Evolutionary conservation across 106 monocot genomes (phyloP).

Genomic region (Acorus calamus): DNA sequence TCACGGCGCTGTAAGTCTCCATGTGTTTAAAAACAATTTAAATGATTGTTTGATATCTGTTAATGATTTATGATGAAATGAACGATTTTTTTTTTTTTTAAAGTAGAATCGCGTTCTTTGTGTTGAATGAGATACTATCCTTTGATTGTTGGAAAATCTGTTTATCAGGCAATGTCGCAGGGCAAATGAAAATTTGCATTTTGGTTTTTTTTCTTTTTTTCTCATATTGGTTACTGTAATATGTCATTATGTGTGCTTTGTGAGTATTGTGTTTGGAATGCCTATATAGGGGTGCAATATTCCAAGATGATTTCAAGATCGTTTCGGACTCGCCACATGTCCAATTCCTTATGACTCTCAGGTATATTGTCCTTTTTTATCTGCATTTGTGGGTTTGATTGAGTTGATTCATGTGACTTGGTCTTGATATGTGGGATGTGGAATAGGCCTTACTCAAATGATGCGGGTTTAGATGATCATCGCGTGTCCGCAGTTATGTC

Average conservation of each 20-base stretch:
- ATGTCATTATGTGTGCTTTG: background rate
- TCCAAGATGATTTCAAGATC: slow-evolving; percentile 69
- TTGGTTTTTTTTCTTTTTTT: too few relatives aligned
- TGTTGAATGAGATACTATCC: too few relatives aligned
- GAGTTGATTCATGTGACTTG: background rate
- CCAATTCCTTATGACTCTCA: slow-evolving; percentile 51
- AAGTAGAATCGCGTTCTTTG: too few relatives aligned
- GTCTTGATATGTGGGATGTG: slow-evolving; percentile 3
- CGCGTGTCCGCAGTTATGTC: slow-evolving; percentile 51
- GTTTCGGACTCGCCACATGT: slow-evolving; percentile 37
- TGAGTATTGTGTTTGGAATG: background rate
- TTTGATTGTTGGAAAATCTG: too few relatives aligned
- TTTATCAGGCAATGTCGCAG: too few relatives aligned
- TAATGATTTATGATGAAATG: too few relatives aligned
- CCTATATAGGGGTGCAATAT: slow-evolving; percentile 59
- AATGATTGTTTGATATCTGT: too few relatives aligned
- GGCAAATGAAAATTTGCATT: too few relatives aligned
- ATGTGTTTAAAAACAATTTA: too few relatives aligned
- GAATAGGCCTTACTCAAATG: slow-evolving; percentile 68
- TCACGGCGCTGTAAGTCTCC: slow-evolving; percentile 58
- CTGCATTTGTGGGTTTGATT: background rate
- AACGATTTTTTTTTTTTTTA: too few relatives aligned
- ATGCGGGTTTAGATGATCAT: slow-evolving; percentile 33
- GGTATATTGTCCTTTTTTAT: slow-evolving; percentile 23
- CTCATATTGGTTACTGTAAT: too few relatives aligned